Evolutionary conservation across 345 rosid genomes (phyloP), one percentile per base, ranked within the genome.

Genomic region (Anacardium occidentale): DNA sequence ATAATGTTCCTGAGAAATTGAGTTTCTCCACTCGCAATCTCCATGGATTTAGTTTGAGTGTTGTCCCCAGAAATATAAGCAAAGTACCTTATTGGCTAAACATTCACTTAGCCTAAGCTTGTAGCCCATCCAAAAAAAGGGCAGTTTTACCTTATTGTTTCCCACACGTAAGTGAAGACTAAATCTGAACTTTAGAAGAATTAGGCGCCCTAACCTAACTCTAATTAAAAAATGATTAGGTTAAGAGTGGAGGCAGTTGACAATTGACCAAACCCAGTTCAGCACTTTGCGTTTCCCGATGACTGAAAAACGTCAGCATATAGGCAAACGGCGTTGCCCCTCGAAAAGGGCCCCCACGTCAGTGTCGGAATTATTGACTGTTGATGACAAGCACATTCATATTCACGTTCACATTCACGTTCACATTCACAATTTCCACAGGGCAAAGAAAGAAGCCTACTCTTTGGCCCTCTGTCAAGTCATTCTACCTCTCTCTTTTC

Each of bases 1-100:
- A n/a, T n/a, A n/a, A n/a, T n/a, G n/a, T n/a, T n/a, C n/a, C n/a
- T n/a, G n/a, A n/a, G n/a, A n/a, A n/a, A n/a, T n/a, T n/a, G n/a
- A n/a, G n/a, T n/a, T n/a, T n/a, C n/a, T n/a, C n/a, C n/a, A n/a
- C n/a, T n/a, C n/a, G n/a, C n/a, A n/a, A n/a, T n/a, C n/a, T 54
- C 53, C 42, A 34, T 45, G 57, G 47, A 59, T 47, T 24, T 34
- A 7, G 7, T 54, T 53, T 63, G 81, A 71, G 71, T 71, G 79
- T 71, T 81, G 84, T 81, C 84, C 77, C 66, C 71, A 10, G 34
- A 45, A 74, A 71, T 69, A 63, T 13, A 17, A 77, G 74, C 81
- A 67, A 32, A 29, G 22, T 1, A 17, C 40, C 5, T 68, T 24
- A 62, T 59, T 29, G 60, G 74, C 68, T 54, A 75, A 75, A 45